A percentile compares a stretch with the other conserved stretches of the same genome.
Conservation (phyloP, 2,329 filamentous ascomycete species). For the Sporothrix brasiliensis region DNA sequence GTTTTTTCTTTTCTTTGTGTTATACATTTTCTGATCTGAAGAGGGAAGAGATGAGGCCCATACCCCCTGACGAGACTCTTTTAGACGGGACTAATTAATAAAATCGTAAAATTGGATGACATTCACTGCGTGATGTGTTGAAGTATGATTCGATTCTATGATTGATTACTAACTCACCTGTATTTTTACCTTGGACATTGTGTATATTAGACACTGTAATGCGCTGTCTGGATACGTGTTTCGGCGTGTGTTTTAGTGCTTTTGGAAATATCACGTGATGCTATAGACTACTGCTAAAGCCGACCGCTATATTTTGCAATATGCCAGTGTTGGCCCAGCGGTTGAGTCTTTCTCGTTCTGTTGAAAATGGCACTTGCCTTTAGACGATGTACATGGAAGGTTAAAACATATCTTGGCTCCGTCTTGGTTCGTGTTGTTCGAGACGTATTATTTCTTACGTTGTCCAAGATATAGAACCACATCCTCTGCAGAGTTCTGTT, state of each 20-base stretch:
- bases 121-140: background rate
- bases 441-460: background rate
- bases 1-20: conserved; percentile 41
- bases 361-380: too few species aligned
- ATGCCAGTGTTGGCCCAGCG: too few species aligned
- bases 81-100: conserved; percentile 49
- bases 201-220: background rate
- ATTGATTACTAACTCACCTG: background rate
- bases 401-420: too few species aligned
- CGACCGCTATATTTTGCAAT: too few species aligned
- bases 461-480: too few species aligned
- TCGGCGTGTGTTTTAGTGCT: background rate
- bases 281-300: too few species aligned
- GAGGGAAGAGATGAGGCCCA: conserved; percentile 37
- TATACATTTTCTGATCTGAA: conserved; percentile 42
- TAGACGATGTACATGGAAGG: too few species aligned
- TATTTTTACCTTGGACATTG: too few species aligned
- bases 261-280: background rate
- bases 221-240: background rate
- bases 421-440: background rate
- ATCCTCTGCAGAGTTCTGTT: background rate
- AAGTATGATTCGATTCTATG: background rate
- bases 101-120: conserved; percentile 45
- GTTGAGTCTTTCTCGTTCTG: too few species aligned
- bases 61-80: conserved; percentile 37